Percentiles rank a stretch among this genome's conserved stretches.
These are phyloP conservation scores for Striga hermonthica DNA, from an alignment of 305 asterid genomes.

Conservation along the genomic window DNA sequence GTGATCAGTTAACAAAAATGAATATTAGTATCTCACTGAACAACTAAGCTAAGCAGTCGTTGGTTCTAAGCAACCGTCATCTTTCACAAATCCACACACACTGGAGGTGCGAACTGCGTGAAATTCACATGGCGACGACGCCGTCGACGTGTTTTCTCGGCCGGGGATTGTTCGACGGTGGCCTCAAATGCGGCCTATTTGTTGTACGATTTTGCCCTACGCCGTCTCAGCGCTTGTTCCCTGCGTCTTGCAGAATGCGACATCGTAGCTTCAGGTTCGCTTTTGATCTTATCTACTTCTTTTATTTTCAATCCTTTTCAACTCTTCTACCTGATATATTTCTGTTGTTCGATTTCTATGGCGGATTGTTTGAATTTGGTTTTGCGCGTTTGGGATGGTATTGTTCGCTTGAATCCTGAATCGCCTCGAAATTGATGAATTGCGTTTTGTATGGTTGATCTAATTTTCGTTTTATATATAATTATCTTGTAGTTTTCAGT, in stretches of 20 bases:
- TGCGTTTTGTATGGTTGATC: neutral
- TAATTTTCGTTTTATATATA: neutral
- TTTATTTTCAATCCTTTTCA: neutral
- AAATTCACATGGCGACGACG: constrained; percentile 56
- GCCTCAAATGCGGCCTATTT: constrained; percentile 36
- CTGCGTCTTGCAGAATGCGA: constrained; percentile 65
- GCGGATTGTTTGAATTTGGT: constrained; percentile 19
- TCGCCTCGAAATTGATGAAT: neutral
- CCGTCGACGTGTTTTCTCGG: constrained; percentile 53
- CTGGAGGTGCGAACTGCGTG: constrained; percentile 18
- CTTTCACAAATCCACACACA: constrained; percentile 26
- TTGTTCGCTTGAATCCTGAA: neutral
- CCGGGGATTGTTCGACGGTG: constrained; percentile 44
- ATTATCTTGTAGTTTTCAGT: too few relatives aligned
- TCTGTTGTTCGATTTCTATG: neutral
- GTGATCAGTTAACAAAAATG: constrained; percentile 3
- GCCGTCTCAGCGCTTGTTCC: constrained; percentile 45
- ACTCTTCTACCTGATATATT: neutral
- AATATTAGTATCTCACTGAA: constrained; percentile 18
- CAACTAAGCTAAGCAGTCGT: constrained; percentile 41
- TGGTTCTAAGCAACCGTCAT: constrained; percentile 61
- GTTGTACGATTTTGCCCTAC: constrained; percentile 40
- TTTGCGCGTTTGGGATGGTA: neutral
- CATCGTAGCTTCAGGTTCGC: constrained; percentile 63
- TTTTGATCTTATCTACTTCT: constrained; percentile 13